Evolutionary conservation across 441 rosid genomes (phyloP).

Genomic region (Melastoma candidum): DNA sequence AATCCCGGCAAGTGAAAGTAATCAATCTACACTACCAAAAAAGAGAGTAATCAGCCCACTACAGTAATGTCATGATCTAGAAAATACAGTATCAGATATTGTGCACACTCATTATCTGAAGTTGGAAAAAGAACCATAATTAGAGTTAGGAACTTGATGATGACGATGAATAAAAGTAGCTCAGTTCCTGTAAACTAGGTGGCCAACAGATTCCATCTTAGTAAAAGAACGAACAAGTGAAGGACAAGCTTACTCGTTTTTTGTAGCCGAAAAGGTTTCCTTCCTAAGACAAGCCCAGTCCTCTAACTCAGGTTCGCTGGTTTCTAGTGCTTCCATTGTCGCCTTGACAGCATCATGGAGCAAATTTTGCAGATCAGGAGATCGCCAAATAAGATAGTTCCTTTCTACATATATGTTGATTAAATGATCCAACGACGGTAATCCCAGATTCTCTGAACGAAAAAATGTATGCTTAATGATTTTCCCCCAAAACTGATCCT

Average conservation of each 20-base stretch:
- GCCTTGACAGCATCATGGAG: slow-evolving; percentile 44
- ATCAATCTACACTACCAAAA: too few species aligned
- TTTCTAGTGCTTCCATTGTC: slow-evolving; percentile 48
- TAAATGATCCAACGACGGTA: slow-evolving; percentile 73
- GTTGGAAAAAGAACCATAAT: too few species aligned
- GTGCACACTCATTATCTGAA: too few species aligned
- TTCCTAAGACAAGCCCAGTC: slow-evolving; percentile 72
- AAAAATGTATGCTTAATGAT: slow-evolving; percentile 56
- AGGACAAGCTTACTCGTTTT: slow-evolving; percentile 55
- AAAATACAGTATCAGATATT: too few species aligned
- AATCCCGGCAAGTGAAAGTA: too few species aligned
- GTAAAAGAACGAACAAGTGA: neutral
- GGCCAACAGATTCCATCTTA: too few species aligned
- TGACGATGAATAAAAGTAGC: too few species aligned
- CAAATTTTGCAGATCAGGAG: slow-evolving; percentile 74
- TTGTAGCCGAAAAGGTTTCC: slow-evolving; percentile 73
- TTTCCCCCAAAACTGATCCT: slow-evolving; percentile 68
- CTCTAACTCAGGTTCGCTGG: slow-evolving; percentile 42
- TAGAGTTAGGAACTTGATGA: too few species aligned
- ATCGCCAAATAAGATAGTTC: slow-evolving; percentile 80
- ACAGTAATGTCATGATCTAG: too few species aligned
- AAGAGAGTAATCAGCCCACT: too few species aligned
- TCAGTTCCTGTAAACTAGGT: too few species aligned
- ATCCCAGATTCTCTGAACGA: slow-evolving; percentile 49
- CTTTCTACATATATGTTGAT: slow-evolving; percentile 68